These are phyloP conservation scores for Neonectria hederae DNA, from an alignment of 2,329 filamentous ascomycete species.

Conservation along the genomic window DNA sequence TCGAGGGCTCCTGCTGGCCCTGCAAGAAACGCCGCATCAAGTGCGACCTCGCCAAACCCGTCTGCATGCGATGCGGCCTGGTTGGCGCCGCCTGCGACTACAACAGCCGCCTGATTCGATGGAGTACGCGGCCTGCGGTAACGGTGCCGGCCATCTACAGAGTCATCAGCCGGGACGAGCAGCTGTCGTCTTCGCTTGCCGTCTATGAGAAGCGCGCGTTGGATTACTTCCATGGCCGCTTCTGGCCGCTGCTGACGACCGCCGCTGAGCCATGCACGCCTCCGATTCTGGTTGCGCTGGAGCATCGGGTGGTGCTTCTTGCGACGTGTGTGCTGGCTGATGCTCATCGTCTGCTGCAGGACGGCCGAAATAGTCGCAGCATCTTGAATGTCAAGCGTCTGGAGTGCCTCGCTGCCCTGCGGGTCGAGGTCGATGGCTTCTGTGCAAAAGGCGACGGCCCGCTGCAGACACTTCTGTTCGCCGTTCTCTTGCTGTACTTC, in stretches of 20 bases:
- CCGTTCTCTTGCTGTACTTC: conserved; percentile 55
- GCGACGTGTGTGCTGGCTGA: conserved; percentile 46
- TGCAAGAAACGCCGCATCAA: conserved; percentile 56
- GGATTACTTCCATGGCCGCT: conserved; percentile 47
- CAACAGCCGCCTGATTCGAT: conserved; percentile 52
- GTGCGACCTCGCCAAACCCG: conserved; percentile 51
- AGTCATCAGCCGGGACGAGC: conserved; percentile 40
- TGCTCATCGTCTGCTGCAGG: conserved; percentile 45
- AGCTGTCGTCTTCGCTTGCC: conserved; percentile 38
- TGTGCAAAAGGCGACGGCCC: conserved; percentile 46
- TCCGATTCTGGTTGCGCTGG: conserved; percentile 43
- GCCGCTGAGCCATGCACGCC: conserved; percentile 42
- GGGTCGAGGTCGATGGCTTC: conserved; percentile 46
- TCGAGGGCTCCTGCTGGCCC: conserved; percentile 54
- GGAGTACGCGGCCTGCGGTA: conserved; percentile 51
- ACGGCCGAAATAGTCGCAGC: conserved; percentile 42
- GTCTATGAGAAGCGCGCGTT: conserved; percentile 44
- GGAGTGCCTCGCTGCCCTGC: conserved; percentile 46
- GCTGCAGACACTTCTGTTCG: conserved; percentile 48
- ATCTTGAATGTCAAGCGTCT: conserved; percentile 39
- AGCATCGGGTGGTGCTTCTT: conserved; percentile 47
- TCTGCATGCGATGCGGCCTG: conserved; percentile 49
- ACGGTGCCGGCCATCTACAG: conserved; percentile 43
- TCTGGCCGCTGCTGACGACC: conserved; percentile 47
- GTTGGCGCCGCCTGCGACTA: conserved; percentile 40